phyloP scores from a whole-genome alignment of 2,329 filamentous ascomycete genomes.

The Penicillium brasilianum region DNA sequence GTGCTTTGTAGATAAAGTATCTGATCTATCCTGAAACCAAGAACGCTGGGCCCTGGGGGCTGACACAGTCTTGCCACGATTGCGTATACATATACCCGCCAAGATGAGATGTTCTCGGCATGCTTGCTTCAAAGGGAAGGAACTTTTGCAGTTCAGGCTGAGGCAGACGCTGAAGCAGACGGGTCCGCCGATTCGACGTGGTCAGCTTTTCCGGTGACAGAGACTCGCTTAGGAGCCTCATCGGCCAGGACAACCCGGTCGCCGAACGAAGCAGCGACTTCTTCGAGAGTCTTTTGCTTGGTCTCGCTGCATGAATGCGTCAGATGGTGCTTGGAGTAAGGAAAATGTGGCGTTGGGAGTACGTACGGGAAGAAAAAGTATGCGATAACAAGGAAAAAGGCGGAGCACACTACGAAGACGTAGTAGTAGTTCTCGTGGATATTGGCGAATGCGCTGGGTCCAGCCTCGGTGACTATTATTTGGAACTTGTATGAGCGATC shows the following conservation, averaged over 20 bases:
- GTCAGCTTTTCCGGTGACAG: conserved; percentile 32
- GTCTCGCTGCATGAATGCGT: conserved; percentile 46
- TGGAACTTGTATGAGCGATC: conserved; percentile 1
- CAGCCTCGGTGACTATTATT: conserved; percentile 55
- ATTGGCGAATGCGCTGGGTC: conserved; percentile 61
- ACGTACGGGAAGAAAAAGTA: conserved; percentile 61
- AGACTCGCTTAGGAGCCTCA: conserved; percentile 32
- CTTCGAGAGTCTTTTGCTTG: conserved; percentile 55
- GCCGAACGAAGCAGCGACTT: conserved; percentile 56
- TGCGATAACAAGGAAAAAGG: conserved; percentile 57
- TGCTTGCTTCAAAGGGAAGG: neutral
- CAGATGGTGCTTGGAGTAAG: neutral
- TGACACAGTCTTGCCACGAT: neutral
- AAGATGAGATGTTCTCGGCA: neutral
- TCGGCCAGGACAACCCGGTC: conserved; percentile 49
- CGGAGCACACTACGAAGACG: conserved; percentile 60
- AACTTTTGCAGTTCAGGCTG: neutral
- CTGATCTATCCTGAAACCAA: neutral
- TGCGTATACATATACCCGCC: neutral
- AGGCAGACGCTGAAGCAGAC: neutral
- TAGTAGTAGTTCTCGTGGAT: conserved; percentile 67
- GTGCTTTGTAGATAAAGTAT: too few relatives aligned
- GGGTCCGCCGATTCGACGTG: conserved; percentile 23
- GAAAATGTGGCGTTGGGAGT: too few relatives aligned
- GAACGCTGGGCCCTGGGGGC: neutral